These are phyloP conservation scores for Lentinula sp. DNA, from an alignment of 768 basidiomycete species.

Conservation along the genomic window DNA sequence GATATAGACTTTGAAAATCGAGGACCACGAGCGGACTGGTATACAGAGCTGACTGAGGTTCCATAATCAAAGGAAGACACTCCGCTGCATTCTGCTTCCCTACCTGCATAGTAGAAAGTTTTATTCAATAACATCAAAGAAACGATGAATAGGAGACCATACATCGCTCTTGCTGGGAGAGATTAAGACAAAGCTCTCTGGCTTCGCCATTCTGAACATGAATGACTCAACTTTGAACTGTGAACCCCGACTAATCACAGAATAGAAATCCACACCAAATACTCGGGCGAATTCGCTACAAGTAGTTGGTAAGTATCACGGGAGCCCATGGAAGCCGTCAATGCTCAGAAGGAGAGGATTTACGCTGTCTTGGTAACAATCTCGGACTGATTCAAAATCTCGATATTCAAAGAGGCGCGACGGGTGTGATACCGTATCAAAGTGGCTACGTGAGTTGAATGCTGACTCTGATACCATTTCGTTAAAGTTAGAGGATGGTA, in stretches of 20 bases:
- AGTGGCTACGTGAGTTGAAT: slow-evolving; percentile 46
- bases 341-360: slow-evolving; percentile 16
- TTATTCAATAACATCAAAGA: neutral
- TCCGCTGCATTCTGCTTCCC: slow-evolving; percentile 95
- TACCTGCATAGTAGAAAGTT: slow-evolving; percentile 48
- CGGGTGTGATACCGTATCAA: slow-evolving; percentile 60
- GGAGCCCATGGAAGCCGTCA: neutral
- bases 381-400: slow-evolving; percentile 78
- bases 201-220: slow-evolving; percentile 96
- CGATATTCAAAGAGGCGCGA: slow-evolving; percentile 63
- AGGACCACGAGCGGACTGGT: slow-evolving; percentile 88
- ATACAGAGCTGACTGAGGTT: slow-evolving; percentile 90
- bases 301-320: neutral
- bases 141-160: slow-evolving; percentile 11
- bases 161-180: slow-evolving; percentile 89
- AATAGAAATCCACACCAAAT: slow-evolving; percentile 96
- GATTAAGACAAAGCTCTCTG: slow-evolving; percentile 85
- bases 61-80: slow-evolving; percentile 93
- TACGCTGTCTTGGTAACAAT: slow-evolving; percentile 88
- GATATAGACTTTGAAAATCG: slow-evolving; percentile 96
- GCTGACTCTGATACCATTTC: slow-evolving; percentile 57
- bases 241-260: slow-evolving; percentile 89
- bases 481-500: slow-evolving; percentile 60
- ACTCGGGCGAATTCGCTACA: slow-evolving; percentile 93
- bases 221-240: slow-evolving; percentile 99